Base-by-base conservation (phyloP, 2,329 filamentous ascomycete genomes). In the Chrysoporthe austroafricana region DNA sequence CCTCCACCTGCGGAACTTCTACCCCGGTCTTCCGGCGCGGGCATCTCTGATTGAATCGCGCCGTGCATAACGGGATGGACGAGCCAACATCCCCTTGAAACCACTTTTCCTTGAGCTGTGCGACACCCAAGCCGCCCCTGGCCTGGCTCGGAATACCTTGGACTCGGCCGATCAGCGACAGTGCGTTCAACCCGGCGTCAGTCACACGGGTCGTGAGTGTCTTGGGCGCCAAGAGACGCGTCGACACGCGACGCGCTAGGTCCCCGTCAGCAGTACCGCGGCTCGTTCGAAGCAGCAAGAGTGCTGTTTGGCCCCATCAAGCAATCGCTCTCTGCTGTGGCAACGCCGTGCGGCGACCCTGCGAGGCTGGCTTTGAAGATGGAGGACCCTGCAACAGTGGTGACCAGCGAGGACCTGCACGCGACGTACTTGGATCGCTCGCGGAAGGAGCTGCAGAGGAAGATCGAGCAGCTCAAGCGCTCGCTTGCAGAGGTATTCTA, bases 391-490 rank as follows among this genome's bases (percentile, higher is more conserved):
- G 73, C 70, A 66, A 70, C 70, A 21, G 69, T 69, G 46, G 70
- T 77, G 57, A 78, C 77, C 52, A 73, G 76, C 32, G 78, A 81
- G 73, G 72, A 74, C 58, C 71, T 79, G 66, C 83, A 89, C 70
- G 79, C 84, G 63, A 75, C 82, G 54, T 87, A 85, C 73, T 80
- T 95, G 57, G 86, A 92, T 67, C 84, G 86, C 64, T 93, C 91
- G 1, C 74, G 94, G 57, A 85, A 83, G 70, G 88, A 91, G 74
- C 85, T 95, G 1, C 88, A 91, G 75, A 80, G 78, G 18, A 82
- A 82, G 72, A 82, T 90, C 42, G 79, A 80, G 66, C 83, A 89
- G 73, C 83, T 87, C 69, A 84, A 88, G 73, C 76, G 77, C 63
- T 78, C 82, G 63, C 76, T 89, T 21, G 76, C 79, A 66, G 81